phyloP scores from a whole-genome alignment of 306 rosid species.

The Quercus alba region DNA sequence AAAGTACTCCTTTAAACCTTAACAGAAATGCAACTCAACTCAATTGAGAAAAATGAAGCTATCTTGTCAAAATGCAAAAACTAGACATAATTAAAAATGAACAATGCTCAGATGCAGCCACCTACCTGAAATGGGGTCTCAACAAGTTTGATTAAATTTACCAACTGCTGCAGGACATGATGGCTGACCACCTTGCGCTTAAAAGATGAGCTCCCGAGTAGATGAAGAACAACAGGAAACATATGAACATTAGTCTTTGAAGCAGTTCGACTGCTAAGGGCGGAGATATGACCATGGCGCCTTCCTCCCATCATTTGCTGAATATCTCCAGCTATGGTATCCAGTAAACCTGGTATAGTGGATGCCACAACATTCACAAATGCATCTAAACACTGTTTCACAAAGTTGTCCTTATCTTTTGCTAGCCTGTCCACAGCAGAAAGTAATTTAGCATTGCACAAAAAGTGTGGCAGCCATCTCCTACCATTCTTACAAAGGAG shows the following conservation, averaged over 20 bases:
- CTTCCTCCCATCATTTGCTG: constrained; percentile 90
- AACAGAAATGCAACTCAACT: background rate
- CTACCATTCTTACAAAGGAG: constrained; percentile 80
- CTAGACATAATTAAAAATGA: background rate
- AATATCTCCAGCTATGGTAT: constrained; percentile 70
- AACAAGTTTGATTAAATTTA: constrained; percentile 62
- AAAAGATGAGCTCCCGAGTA: constrained; percentile 81
- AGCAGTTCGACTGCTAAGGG: constrained; percentile 73
- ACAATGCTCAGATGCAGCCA: constrained; percentile 19
- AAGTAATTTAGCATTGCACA: constrained; percentile 81
- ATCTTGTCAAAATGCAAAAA: background rate
- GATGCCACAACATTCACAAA: constrained; percentile 74
- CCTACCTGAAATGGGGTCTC: constrained; percentile 93
- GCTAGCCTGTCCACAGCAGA: constrained; percentile 86
- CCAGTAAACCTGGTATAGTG: constrained; percentile 74
- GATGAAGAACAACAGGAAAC: constrained; percentile 94
- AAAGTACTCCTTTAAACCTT: background rate
- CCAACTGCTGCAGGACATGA: constrained; percentile 80
- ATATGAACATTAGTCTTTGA: constrained; percentile 74
- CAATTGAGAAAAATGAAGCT: background rate
- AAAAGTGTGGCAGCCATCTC: constrained; percentile 92
- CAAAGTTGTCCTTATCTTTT: constrained; percentile 81
- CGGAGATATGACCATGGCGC: constrained; percentile 79
- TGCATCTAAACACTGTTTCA: constrained; percentile 75
- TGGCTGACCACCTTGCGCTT: constrained; percentile 72